A percentile compares a stretch with the other conserved stretches of the same genome.
phyloP scores from a whole-genome alignment of 1,139 yeast genomes.

The Ashbya aceris region DNA sequence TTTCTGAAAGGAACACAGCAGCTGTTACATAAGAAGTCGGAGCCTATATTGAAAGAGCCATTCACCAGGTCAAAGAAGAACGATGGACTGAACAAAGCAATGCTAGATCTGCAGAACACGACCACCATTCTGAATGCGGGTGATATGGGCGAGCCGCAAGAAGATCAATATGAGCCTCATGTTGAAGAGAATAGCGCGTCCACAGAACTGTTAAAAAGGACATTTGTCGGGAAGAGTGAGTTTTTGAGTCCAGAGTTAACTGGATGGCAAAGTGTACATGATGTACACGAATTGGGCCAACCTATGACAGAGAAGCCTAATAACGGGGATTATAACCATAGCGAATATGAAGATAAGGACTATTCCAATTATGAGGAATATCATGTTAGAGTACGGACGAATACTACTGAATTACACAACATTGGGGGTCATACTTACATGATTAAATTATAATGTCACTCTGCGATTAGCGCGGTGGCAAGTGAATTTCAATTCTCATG shows the following conservation, averaged over 20 bases:
- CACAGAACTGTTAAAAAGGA: slow-evolving; percentile 4
- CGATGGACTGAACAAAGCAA: slow-evolving; percentile 5
- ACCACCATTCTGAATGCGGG: not conserved
- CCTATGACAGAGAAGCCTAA: slow-evolving; percentile 12
- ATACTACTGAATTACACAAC: slow-evolving; percentile 38
- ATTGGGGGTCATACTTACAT: slow-evolving; percentile 33
- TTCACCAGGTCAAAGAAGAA: not conserved
- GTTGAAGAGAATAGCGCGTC: slow-evolving; percentile 3
- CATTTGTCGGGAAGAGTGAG: slow-evolving; percentile 9
- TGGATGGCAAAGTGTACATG: slow-evolving; percentile 29
- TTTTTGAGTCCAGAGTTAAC: slow-evolving; percentile 14
- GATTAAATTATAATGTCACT: slow-evolving; percentile 24
- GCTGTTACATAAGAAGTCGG: not conserved
- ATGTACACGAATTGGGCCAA: slow-evolving; percentile 22
- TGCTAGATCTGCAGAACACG: slow-evolving; percentile 6
- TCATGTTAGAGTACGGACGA: slow-evolving; percentile 38
- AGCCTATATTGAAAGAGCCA: not conserved
- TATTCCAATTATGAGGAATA: slow-evolving; percentile 22
- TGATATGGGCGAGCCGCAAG: not conserved
- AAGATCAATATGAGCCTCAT: not conserved
- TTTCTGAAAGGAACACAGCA: not conserved
- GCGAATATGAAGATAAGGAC: slow-evolving; percentile 10
- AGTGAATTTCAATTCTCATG: too few species aligned
- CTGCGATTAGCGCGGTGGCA: not conserved
- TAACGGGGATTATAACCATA: not conserved